Base-by-base conservation (phyloP, 73 alveolate genomes). In the Effrenium voratum region DNA sequence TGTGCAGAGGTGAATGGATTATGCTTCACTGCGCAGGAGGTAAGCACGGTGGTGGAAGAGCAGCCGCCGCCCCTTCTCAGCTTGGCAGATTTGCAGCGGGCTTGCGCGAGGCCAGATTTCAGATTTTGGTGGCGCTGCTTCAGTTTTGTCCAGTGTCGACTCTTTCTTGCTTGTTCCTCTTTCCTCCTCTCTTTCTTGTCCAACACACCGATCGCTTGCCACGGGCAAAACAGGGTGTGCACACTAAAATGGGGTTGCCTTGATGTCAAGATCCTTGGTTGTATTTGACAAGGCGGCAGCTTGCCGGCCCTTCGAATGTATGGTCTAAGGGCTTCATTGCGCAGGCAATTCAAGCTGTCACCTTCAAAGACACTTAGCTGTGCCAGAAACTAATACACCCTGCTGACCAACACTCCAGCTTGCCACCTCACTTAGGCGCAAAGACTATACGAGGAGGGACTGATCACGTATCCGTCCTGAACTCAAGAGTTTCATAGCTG, bases 1-100 rank as follows among this genome's bases (percentile, higher is more conserved):
- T 34, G 47, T 72, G 36, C 8, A 1, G 43, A 72, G 1, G 40
- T 70, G 3, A 12, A 10, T n/a, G n/a, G 36, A 63, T 16, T 19
- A n/a, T 28, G 41, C n/a, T 63, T 63, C 77, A 63, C 13, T 38
- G 47, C 50, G 36, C 24, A 83, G 93, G 93, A 83, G 55, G 16
- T 26, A 2, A 6, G 38, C 32, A 44, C 22, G 41, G 55, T 49
- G 40, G 49, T 16, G 36, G 5, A 28, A 0, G 93, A 83, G 76
- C 46, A 49, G 77, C 93, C 93, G 22, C n/a, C 47, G 76, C 93
- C 93, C 30, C 49, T 83, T 52, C 34, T 83, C 72, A 83, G 50
- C 76, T 28, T 83, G 77, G 93, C 93, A 36, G 93, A 83, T 83
- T 47, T 83, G 52, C 93, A 83, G 52, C 93, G 93, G 19, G 47